These are phyloP conservation scores for Trypanosoma cruzi DNA, from an alignment of 208 protist species.

Conservation along the genomic window DNA sequence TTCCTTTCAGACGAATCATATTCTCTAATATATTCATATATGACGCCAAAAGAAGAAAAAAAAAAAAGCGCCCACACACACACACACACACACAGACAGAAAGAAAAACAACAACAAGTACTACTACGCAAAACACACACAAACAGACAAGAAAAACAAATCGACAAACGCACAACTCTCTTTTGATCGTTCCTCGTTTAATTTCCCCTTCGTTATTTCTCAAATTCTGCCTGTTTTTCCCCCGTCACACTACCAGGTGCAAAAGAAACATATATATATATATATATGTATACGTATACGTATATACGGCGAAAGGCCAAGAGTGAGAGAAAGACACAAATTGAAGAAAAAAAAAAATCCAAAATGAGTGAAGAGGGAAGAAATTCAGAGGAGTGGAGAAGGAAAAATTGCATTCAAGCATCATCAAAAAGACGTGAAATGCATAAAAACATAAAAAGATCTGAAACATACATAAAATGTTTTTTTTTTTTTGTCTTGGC, in stretches of 20 bases:
- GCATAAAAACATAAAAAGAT: constrained; percentile 21
- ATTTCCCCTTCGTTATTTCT: not conserved
- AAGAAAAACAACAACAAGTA: not conserved
- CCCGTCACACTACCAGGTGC: too few species aligned
- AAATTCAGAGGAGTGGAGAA: constrained; percentile 13
- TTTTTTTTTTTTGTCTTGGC: constrained; percentile 20
- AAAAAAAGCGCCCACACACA: constrained; percentile 8
- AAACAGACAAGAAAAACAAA: not conserved
- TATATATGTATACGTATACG: constrained; percentile 18
- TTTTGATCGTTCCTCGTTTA: too few species aligned
- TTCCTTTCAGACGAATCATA: not conserved
- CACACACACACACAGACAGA: not conserved
- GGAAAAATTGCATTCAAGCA: constrained; percentile 3
- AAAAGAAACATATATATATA: too few species aligned
- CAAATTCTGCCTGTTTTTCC: too few species aligned
- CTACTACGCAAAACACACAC: not conserved
- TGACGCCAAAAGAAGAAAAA: too few species aligned
- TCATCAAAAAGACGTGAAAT: constrained; percentile 13
- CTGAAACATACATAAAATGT: too few species aligned
- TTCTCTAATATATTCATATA: too few species aligned
- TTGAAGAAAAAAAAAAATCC: constrained; percentile 21
- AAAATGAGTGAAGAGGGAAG: constrained; percentile 5
- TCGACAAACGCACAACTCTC: not conserved
- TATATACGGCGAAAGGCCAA: not conserved
- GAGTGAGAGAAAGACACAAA: not conserved